Evolutionary conservation across 371 early-diverging fungal species (phyloP), one percentile per base, ranked within the genome.

Genomic region (Lichtheimia ornata): DNA sequence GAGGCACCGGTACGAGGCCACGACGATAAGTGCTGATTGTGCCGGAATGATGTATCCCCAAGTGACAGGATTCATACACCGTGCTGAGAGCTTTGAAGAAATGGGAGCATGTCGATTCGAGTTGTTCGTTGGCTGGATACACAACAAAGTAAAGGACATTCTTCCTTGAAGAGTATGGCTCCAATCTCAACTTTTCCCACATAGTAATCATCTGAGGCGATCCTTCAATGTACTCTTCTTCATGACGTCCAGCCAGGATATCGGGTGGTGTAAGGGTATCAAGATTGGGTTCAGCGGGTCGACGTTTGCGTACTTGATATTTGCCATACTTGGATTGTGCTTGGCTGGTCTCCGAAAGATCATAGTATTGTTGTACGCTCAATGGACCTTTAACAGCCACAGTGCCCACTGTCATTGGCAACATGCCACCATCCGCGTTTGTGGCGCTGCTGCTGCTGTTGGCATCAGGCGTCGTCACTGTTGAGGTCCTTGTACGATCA

Each of bases 161-260:
- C 62, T 88, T 88, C 56, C 72, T 79, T 40, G 58, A 56, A 1
- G 82, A 84, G 35, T 82, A 84, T 1, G 88, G 88, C 44, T 84
- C 84, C 30, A 88, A 63, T 30, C 85, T 74, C 43, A 85, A 66
- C 25, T 85, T 85, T 41, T 86, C 86, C 88, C 88, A 88, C 61
- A 83, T 84, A 15, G 77, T 72, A 11, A 87, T 59, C 18, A 87
- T 64, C 6, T 80, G 74, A 3, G 83, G 80, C 0, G 84, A 77
- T 2, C 83, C 84, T 56, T 84, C 86, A 18, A 87, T 73, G 62
- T 73, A 76, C 22, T 84, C 84, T 7, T 87, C 85, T 9, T 47
- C 18, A n/a, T 84, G 79, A 1, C 83, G 76, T 17, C 80, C 77
- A 13, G 85, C 83, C 15, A 81, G 78, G 49, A 88, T 78, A 35